Conservation (phyloP, 225 moss, liverwort and hornwort genomes). For the Physcomitrellopsis africana region DNA sequence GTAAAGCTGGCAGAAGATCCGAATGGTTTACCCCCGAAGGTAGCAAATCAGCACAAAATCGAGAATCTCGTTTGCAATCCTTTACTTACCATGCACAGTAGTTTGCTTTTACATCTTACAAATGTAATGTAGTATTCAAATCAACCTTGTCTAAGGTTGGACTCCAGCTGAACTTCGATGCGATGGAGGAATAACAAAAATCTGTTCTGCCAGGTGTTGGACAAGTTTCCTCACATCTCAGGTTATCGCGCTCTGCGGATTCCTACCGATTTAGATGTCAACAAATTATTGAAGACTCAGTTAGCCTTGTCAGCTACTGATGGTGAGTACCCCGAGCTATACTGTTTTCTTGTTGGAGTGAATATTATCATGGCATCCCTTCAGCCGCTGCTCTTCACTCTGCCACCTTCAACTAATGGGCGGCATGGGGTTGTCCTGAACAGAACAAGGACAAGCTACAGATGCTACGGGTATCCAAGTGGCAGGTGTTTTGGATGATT, state of each 20-base stretch:
- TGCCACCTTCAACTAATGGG: slow-evolving; percentile 21
- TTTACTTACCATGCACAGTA: background rate
- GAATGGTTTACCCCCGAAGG: slow-evolving; percentile 57
- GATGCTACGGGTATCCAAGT: slow-evolving; percentile 90
- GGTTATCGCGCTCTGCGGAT: slow-evolving; percentile 75
- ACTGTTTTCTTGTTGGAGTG: background rate
- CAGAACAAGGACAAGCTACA: slow-evolving; percentile 64
- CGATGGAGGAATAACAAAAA: background rate
- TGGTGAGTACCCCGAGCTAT: slow-evolving; percentile 37
- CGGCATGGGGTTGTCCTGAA: slow-evolving; percentile 24
- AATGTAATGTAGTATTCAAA: slow-evolving; percentile 17
- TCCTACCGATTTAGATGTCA: slow-evolving; percentile 53
- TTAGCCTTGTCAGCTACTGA: slow-evolving; percentile 72
- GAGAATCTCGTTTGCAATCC: background rate
- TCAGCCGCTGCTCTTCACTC: slow-evolving; percentile 12
- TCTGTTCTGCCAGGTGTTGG: slow-evolving; percentile 56
- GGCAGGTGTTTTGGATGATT: slow-evolving; percentile 82
- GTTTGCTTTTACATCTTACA: slow-evolving; percentile 10
- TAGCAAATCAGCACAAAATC: slow-evolving; percentile 13
- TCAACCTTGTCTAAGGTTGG: slow-evolving; percentile 6
- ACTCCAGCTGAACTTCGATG: slow-evolving; percentile 14
- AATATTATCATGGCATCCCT: background rate
- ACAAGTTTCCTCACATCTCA: slow-evolving; percentile 77
- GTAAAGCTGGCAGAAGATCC: slow-evolving; percentile 72
- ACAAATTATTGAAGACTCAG: slow-evolving; percentile 77